A percentile compares a stretch with the other conserved stretches of the same genome.
Evolutionary conservation across 2,329 filamentous ascomycete species (phyloP).

Genomic region (Hypoxylon sp.): DNA sequence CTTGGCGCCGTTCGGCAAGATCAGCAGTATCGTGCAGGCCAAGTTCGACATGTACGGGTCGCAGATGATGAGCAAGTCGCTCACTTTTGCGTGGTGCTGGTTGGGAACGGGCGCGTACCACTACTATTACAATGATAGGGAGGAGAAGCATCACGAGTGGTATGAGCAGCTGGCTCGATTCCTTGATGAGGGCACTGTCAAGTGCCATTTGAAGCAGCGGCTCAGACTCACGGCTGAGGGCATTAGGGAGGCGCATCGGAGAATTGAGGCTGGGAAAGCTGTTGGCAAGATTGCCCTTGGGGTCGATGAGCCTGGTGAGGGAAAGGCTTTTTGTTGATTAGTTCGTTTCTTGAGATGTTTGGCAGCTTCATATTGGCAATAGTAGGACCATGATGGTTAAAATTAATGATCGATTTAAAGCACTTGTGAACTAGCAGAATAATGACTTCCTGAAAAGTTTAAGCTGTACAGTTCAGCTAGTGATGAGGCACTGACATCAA

Average conservation of each 20-base stretch:
- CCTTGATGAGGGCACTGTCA: slow-evolving; percentile 55
- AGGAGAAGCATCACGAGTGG: slow-evolving; percentile 57
- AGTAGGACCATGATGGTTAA: neutral
- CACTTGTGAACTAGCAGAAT: neutral
- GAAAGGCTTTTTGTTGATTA: slow-evolving; percentile 37
- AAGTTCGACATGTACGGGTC: slow-evolving; percentile 60
- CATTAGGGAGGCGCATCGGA: slow-evolving; percentile 56
- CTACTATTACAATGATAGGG: slow-evolving; percentile 49
- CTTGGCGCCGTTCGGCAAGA: slow-evolving; percentile 60
- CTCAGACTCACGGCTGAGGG: slow-evolving; percentile 55
- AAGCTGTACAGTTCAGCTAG: too few species aligned
- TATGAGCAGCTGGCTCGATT: slow-evolving; percentile 53
- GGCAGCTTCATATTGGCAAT: neutral
- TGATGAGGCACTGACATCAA: too few species aligned
- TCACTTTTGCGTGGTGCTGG: slow-evolving; percentile 59
- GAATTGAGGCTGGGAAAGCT: slow-evolving; percentile 54
- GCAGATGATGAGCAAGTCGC: slow-evolving; percentile 60
- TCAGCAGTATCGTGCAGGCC: slow-evolving; percentile 61
- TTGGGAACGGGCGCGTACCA: slow-evolving; percentile 59
- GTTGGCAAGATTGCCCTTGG: slow-evolving; percentile 56
- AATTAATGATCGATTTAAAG: neutral
- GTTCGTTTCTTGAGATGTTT: neutral
- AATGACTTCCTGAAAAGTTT: neutral
- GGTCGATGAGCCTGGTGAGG: slow-evolving; percentile 49
- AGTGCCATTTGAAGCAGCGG: slow-evolving; percentile 56